Conservation (phyloP, 1,139 yeast genomes). For the Zygosaccharomyces sapae region DNA sequence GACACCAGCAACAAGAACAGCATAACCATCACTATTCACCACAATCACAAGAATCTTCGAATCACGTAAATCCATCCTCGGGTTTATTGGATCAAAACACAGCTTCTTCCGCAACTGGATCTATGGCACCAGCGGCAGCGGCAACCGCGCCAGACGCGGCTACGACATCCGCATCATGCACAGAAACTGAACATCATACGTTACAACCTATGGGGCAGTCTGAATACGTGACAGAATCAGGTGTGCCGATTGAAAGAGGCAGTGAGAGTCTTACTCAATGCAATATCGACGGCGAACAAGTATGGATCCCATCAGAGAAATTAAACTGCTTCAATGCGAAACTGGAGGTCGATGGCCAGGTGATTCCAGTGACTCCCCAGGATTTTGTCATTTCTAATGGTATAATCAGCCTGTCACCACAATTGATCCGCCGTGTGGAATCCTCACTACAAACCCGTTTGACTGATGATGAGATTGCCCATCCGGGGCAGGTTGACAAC, state of each 20-base stretch:
- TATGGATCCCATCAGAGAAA: constrained; percentile 18
- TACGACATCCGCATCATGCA: neutral
- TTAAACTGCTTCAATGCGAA: constrained; percentile 14
- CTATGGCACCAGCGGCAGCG: neutral
- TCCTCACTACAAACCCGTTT: constrained; percentile 8
- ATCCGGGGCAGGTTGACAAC: no score
- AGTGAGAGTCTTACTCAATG: constrained; percentile 23
- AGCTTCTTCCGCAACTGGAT: neutral
- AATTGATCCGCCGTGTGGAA: constrained; percentile 14
- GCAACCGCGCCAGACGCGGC: neutral
- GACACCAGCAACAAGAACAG: constrained; percentile 6
- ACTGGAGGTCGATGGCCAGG: constrained; percentile 11
- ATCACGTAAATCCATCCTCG: no score
- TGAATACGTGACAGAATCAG: constrained; percentile 16
- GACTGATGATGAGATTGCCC: constrained; percentile 2
- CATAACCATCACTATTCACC: constrained; percentile 1
- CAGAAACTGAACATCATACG: neutral
- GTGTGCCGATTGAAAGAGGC: constrained; percentile 12
- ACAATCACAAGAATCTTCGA: neutral
- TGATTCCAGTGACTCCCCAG: constrained; percentile 14
- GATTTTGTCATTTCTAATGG: constrained; percentile 20
- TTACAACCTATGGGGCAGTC: constrained; percentile 1
- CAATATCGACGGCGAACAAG: constrained; percentile 20
- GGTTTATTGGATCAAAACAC: neutral
- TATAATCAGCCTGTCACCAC: constrained; percentile 15